A percentile compares a stretch with the other conserved stretches of the same genome.
phyloP scores from a whole-genome alignment of 148 eudicot genomes.

The Drosera capensis region DNA sequence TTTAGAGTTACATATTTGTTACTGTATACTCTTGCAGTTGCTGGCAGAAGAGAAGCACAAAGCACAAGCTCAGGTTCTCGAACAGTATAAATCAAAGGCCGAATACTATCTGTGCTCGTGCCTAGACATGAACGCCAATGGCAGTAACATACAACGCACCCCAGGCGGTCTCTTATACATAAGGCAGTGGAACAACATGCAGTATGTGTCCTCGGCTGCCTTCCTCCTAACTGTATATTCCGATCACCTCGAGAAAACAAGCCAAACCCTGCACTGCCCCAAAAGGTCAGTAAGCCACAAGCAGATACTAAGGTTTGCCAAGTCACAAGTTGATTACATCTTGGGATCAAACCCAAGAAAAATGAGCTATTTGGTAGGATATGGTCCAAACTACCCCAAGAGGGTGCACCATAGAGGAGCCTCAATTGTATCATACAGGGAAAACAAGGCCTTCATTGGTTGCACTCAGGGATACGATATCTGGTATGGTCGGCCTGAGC shows the following conservation, averaged over 20 bases:
- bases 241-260: slow-evolving; percentile 25
- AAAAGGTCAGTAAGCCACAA: slow-evolving; percentile 17
- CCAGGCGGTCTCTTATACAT: slow-evolving; percentile 67
- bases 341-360: slow-evolving; percentile 71
- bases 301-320: slow-evolving; percentile 33
- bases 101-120: slow-evolving; percentile 59
- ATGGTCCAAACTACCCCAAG: slow-evolving; percentile 40
- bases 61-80: slow-evolving; percentile 19
- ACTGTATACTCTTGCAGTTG: slow-evolving; percentile 33
- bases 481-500: slow-evolving; percentile 40
- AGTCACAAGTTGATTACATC: slow-evolving; percentile 64
- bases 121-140: slow-evolving; percentile 40
- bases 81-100: slow-evolving; percentile 43
- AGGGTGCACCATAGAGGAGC: slow-evolving; percentile 86
- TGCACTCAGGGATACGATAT: slow-evolving; percentile 85
- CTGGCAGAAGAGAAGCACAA: slow-evolving; percentile 25
- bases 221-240: slow-evolving; percentile 53
- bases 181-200: slow-evolving; percentile 95
- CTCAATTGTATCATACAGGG: slow-evolving; percentile 53
- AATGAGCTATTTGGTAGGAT: slow-evolving; percentile 71
- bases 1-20: too few relatives aligned
- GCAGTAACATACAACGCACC: slow-evolving; percentile 47
- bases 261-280: slow-evolving; percentile 26
- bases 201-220: slow-evolving; percentile 57
- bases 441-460: slow-evolving; percentile 64